These are phyloP conservation scores for Moricandia arvensis DNA, from an alignment of 345 rosid genomes.

Conservation along the genomic window DNA sequence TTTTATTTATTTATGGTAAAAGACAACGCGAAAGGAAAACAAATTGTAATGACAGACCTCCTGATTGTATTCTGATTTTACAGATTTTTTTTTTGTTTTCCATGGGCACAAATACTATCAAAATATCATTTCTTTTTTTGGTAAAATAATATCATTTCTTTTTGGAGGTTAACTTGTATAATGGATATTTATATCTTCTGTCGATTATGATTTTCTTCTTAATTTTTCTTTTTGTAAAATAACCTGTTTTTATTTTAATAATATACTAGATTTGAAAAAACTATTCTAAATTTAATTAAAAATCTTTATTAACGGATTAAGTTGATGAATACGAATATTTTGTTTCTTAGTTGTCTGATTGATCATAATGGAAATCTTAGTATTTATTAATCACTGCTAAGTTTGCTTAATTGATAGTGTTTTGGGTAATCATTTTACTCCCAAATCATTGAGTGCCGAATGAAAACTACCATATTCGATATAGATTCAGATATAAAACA, in stretches of 20 bases:
- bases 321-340: conserved; percentile 4
- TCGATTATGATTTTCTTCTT: not conserved
- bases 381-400: conserved; percentile 1
- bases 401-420: not conserved
- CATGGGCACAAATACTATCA: not conserved
- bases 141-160: not conserved
- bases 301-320: not conserved
- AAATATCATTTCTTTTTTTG: not conserved
- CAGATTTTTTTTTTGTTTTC: not conserved
- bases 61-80: conserved; percentile 17
- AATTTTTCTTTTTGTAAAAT: no score
- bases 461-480: not conserved
- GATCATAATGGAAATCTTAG: not conserved
- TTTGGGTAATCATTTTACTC: conserved; percentile 13
- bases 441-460: not conserved
- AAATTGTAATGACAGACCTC: conserved; percentile 18
- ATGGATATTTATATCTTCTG: not conserved
- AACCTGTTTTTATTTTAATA: not conserved
- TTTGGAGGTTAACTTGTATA: not conserved
- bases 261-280: not conserved
- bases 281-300: not conserved
- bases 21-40: conserved; percentile 9
- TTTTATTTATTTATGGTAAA: not conserved
- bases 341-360: conserved; percentile 24
- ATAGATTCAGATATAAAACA: conserved; percentile 9